A percentile compares a stretch with the other conserved stretches of the same genome.
Evolutionary conservation across 495 filamentous ascomycete species (phyloP).

Genomic region (Glonium stellatum): DNA sequence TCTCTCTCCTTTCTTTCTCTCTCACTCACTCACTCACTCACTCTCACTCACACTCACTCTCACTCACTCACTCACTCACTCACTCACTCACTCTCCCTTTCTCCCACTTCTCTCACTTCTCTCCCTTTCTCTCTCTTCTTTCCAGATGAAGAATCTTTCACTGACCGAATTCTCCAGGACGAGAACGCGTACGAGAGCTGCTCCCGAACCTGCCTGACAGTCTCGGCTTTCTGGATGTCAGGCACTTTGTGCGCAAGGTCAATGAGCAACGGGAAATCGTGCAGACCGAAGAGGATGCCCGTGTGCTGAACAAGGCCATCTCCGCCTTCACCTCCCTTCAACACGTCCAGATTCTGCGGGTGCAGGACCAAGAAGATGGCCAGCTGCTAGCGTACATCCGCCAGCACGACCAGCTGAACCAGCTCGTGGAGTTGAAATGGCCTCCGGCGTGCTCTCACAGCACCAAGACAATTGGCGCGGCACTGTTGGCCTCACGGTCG

Average conservation of each 20-base stretch:
- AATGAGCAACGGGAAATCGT: conserved; percentile 42
- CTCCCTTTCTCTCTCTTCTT: conserved; percentile 13
- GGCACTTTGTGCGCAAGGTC: conserved; percentile 38
- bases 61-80: too few relatives aligned
- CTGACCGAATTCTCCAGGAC: conserved; percentile 31
- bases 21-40: conserved; percentile 12
- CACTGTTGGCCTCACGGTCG: conserved; percentile 50
- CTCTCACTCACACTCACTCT: too few relatives aligned
- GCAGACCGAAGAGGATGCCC: conserved; percentile 36
- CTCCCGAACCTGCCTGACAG: conserved; percentile 28
- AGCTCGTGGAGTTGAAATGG: conserved; percentile 50
- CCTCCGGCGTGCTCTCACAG: conserved; percentile 56
- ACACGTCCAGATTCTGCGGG: conserved; percentile 57
- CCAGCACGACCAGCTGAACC: conserved; percentile 30
- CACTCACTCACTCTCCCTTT: too few relatives aligned
- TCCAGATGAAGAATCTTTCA: conserved; percentile 10
- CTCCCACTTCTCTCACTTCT: conserved; percentile 18
- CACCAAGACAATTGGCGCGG: conserved; percentile 50
- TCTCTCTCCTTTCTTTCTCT: conserved; percentile 17
- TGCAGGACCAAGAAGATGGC: conserved; percentile 55
- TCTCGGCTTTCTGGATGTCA: conserved; percentile 33
- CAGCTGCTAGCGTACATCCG: conserved; percentile 43
- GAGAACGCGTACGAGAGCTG: conserved; percentile 32
- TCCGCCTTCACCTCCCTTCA: conserved; percentile 53
- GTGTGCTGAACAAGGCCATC: conserved; percentile 50